phyloP scores from a whole-genome alignment of 208 protist genomes.

The Porcisia deanei region DNA sequence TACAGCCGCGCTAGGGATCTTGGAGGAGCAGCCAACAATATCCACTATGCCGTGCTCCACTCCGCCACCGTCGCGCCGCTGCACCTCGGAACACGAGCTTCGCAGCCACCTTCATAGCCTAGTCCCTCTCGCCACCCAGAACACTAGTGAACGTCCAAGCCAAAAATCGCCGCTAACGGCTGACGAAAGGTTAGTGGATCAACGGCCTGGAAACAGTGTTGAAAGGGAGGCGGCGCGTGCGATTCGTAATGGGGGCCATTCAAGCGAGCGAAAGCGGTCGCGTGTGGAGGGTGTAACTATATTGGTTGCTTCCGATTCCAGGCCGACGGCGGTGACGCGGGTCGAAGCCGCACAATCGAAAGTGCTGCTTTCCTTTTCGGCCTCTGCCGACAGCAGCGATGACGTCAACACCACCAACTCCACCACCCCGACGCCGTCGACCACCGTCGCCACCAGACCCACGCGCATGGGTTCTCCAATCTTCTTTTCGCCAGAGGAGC shows the following conservation, averaged over 20 bases:
- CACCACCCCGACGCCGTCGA: constrained; percentile 11
- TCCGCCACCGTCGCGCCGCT: constrained; percentile 11
- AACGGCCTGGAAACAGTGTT: too few relatives aligned
- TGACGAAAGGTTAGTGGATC: background rate
- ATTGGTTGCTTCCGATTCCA: background rate
- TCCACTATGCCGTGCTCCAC: constrained; percentile 6
- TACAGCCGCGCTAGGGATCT: background rate
- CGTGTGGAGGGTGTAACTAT: background rate
- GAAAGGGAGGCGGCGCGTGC: background rate
- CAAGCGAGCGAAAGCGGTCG: background rate
- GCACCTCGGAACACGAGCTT: constrained; percentile 14
- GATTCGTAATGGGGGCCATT: background rate
- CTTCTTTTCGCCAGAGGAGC: constrained; percentile 21
- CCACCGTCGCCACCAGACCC: constrained; percentile 3
- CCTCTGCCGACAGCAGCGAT: background rate
- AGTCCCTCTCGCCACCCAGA: constrained; percentile 18
- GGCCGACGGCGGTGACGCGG: background rate
- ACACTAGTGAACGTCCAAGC: background rate
- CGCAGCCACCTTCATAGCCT: constrained; percentile 9
- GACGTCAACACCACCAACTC: background rate
- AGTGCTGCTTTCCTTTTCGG: background rate
- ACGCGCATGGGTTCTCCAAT: constrained; percentile 21
- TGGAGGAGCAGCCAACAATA: constrained; percentile 6
- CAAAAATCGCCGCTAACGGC: background rate
- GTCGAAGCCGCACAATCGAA: background rate